Conservation (phyloP, 2,329 filamentous ascomycete genomes). For the Hymenoscyphus repandus region DNA sequence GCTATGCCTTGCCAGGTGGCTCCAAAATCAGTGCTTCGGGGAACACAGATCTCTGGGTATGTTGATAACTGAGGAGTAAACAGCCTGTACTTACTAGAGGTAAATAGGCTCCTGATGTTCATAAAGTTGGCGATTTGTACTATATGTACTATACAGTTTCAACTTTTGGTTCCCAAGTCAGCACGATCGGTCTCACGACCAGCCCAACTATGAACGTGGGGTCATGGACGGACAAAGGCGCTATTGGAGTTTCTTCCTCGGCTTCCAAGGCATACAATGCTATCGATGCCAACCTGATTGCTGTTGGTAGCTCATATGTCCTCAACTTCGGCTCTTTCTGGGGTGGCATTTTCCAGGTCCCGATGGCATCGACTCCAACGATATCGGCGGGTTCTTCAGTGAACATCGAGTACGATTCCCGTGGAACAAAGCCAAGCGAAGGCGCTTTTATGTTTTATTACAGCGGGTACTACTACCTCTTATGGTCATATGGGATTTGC, state of each 20-base stretch:
- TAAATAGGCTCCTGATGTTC: constrained; percentile 56
- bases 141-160: constrained; percentile 58
- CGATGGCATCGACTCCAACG: constrained; percentile 37
- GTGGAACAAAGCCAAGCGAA: constrained; percentile 49
- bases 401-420: constrained; percentile 49
- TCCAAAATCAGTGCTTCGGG: constrained; percentile 33
- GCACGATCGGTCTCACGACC: constrained; percentile 45
- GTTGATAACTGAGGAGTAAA: constrained; percentile 3
- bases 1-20: constrained; percentile 34
- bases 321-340: constrained; percentile 67
- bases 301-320: constrained; percentile 38
- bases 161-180: constrained; percentile 47
- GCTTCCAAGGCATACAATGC: constrained; percentile 47
- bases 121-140: constrained; percentile 51
- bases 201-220: constrained; percentile 44
- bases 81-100: neutral
- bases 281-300: constrained; percentile 53
- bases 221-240: constrained; percentile 55
- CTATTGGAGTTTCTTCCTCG: constrained; percentile 45
- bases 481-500: constrained; percentile 57
- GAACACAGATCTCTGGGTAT: constrained; percentile 37
- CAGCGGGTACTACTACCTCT: constrained; percentile 57
- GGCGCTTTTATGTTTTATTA: constrained; percentile 51
- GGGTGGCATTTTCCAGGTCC: constrained; percentile 56
- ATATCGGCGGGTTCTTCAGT: constrained; percentile 31